Evolutionary conservation across 495 filamentous ascomycete species (phyloP), one percentile per base, ranked within the genome.

Genomic region (Entonaema liquescens): DNA sequence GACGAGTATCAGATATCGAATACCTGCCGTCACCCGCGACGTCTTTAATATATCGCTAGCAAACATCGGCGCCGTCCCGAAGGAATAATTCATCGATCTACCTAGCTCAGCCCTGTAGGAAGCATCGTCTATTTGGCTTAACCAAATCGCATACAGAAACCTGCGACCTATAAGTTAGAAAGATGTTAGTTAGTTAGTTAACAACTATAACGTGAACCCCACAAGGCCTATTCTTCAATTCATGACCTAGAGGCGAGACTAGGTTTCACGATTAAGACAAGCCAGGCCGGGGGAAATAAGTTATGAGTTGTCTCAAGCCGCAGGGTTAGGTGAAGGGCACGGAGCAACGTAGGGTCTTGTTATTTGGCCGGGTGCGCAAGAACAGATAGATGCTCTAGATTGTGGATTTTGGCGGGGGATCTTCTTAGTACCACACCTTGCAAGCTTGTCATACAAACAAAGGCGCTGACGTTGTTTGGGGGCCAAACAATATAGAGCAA

Each of bases 361-460:
- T 72, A 35, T 72, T 65, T 67, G 70, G 55, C 56, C 55, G 36
- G 21, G 44, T 9, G 50, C 21, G 50, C 35, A 61, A 59, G 58
- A 67, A 67, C 36, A 67, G 38, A 66, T 49, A 67, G 38, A 66
- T 49, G 53, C 17, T 35, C 38, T 19, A 54, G 50, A 53, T 63
- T 61, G 60, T 57, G 56, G 50, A 65, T 63, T 57, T 60, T 57
- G 50, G 70, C 47, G 61, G 70, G 68, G 65, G 44, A 35, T 31
- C 17, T 31, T 9, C 12, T 50, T 72, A 12, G 54, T n/a, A 42
- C 25, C 9, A 63, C 15, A 23, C 35, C 17, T 47, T 40, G 59
- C 54, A 49, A 54, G 60, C 61, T 68, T 68, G 65, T 68, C 65
- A 61, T 73, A 73, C 70, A 73, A 73, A 73, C 70, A 73, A 73